Evolutionary conservation across 805 yeast species (phyloP), one percentile per base, ranked within the genome.

Genomic region (Ogataea allantospora): DNA sequence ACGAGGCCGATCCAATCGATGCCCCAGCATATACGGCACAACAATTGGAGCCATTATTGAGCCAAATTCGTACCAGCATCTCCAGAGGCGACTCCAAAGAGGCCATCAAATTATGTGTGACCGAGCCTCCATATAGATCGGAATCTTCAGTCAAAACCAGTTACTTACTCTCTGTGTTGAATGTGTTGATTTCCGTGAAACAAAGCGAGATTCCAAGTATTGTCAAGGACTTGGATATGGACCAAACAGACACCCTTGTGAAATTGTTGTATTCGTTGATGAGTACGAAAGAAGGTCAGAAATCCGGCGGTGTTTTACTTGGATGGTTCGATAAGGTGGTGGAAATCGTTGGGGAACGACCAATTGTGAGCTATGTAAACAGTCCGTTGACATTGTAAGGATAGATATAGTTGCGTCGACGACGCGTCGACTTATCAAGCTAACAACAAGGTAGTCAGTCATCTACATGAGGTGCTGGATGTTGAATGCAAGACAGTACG

Each of bases 321-420:
- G 77, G 83, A 21, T 93, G 99, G 99, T 87, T 83, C 58, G 97
- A 91, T 51, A 88, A 88, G 64, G 77, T 91, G 13, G 80, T 87
- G 24, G 95, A 83, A 44, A 66, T 76, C 14, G 77, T 89, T 11
- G 98, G 98, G 13, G 80, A 83, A 57, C 96, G 95, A 9, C 85
- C 95, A 28, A 81, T 93, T 50, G 85, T 85, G 34, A 78, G 96
- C 51, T 88, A 79, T 62, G 71, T 88, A 63, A 77, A 88, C 28
- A 32, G 37, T 23, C 20, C 33, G 22, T 32, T 38, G 36, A 32
- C 36, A 7, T 23, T 38, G 31, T 36, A 36, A 36, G 11, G 15
- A 27, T 30, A 40, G 33, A 28, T 14, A 17, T 16, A 9, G 16
- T 21, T 22, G 39, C 33, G 33, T 29, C 39, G 33, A 7, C 33